Base-by-base conservation (phyloP, 257 asterid species). In the Solanum lycopersicoides region DNA sequence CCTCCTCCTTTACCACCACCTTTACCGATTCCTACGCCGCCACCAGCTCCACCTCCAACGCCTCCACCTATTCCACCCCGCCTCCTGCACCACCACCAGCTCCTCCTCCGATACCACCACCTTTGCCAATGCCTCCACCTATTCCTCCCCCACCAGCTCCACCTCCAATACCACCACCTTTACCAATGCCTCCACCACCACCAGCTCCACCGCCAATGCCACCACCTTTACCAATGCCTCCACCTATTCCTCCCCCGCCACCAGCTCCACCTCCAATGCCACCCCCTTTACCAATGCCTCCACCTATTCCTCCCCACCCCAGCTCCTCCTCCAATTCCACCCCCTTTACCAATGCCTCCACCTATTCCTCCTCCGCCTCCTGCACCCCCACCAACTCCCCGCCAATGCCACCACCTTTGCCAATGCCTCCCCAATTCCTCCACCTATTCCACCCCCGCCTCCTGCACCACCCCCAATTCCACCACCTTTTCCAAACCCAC, bases 321-420 rank as follows among this genome's bases (percentile, higher is more conserved):
- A 1, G 47, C 90, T 0, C 88, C 88, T 1, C 85, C 88, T 0
- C 93, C 92, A 41, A 25, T 32, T 0, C 88, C 89, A 2, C 86
- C 88, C 0, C 90, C 89, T 14, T 16, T 7, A 1, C 87, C 82
- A 3, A 91, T 90, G 3, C 89, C 91, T 3, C 72, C 88, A 3
- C 91, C 92, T 12, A 53, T 14, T 3, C 90, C 89, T 4, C 87
- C 86, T 1, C 90, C 89, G 11, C 47, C 68, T 12, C 90, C 91
- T 14, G 12, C 25, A 0, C 87, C 82, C n/a, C 77, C 86, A 0
- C 88, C 91, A 9, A 12, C 53, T 3, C 86, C 91, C 32, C 74
- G 0, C 88, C 89, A 2, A 35, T 50, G 2, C 92, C 88, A 9
- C 63, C 16, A 2, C 92, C 87, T 6, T 60, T 88, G 2, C 86